phyloP scores from a whole-genome alignment of 768 basidiomycete genomes.

The Tricholoma bakamatsutake region DNA sequence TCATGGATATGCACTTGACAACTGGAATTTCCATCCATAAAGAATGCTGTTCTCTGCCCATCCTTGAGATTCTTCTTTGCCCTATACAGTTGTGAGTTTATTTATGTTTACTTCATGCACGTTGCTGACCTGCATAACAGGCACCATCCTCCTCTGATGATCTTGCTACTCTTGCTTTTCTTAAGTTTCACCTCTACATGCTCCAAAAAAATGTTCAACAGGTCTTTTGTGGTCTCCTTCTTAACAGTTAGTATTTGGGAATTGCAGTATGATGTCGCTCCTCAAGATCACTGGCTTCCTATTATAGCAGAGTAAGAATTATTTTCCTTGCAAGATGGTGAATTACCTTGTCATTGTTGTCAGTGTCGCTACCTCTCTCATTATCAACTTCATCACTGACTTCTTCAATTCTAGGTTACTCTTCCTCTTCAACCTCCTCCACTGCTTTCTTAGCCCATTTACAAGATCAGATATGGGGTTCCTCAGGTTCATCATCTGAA shows the following conservation, averaged over 20 bases:
- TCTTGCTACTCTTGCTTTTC: not conserved
- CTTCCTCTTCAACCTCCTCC: not conserved
- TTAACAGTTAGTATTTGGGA: not conserved
- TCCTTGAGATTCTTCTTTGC: not conserved
- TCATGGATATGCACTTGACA: slow-evolving; percentile 10
- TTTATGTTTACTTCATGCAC: not conserved
- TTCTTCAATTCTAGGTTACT: not conserved
- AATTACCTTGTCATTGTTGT: not conserved
- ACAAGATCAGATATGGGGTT: not conserved
- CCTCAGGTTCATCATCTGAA: not conserved
- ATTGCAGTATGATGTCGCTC: not conserved
- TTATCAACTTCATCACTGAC: not conserved
- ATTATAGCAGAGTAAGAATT: not conserved
- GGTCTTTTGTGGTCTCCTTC: slow-evolving; percentile 1
- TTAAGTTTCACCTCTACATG: not conserved
- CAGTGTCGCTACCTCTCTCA: not conserved
- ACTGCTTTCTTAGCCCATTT: not conserved
- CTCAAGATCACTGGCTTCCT: slow-evolving; percentile 2
- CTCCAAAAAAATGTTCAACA: slow-evolving; percentile 1
- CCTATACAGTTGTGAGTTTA: not conserved
- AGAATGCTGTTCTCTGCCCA: slow-evolving; percentile 1
- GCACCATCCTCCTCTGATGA: not conserved
- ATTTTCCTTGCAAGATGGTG: not conserved
- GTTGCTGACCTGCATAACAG: not conserved
- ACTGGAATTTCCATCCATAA: slow-evolving; percentile 9